Evolutionary conservation across 208 protist genomes (phyloP), one percentile per base, ranked within the genome.

Genomic region (Wallacemonas sp.): DNA sequence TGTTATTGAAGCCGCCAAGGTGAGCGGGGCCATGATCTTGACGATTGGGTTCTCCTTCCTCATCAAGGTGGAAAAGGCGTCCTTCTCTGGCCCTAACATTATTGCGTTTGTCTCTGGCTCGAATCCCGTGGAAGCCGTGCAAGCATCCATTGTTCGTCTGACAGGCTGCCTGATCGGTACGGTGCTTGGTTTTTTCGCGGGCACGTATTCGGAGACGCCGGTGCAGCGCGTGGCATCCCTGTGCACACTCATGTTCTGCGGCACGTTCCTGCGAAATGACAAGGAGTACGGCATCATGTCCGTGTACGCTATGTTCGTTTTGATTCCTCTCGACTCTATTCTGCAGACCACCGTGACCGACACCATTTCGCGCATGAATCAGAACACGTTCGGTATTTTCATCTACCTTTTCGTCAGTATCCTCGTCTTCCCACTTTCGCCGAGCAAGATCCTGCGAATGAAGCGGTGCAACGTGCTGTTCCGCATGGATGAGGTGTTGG

Each of bases 351-450:
- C 84, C 36, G 71, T 86, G 8, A 71, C 74, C 22, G 83, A 91
- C 63, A 88, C 84, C 27, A 74, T 93, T n/a, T 34, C 72, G 45
- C 84, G 87, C 55, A 94, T 96, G 85, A 90, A 96, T 60, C 87
- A 96, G 66, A 94, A 90, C 76, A 96, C 90, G 14, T 91, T 94
- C 65, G 83, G 84, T 59, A 93, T 96, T 58, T 90, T 96, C 66
- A 94, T 96, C 65, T 96, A 96, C 82, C 71, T 92, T 30, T 75
- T 88, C 19, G 77, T 96, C 38, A 96, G 84, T 62, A 69, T 73
- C 12, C 31, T 88, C 21, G 45, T 96, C 11, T 77, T 96, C 42
- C 90, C 90, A 21, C 65, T 95, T 21, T 89, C 78, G 15, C 90
- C 90, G 1, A 76, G 80, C 26, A 30, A 73, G 11, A 93, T 96